A percentile compares a stretch with the other conserved stretches of the same genome.
phyloP scores from a whole-genome alignment of 2,329 filamentous ascomycete species.

The Thielaviopsis euricoi region DNA sequence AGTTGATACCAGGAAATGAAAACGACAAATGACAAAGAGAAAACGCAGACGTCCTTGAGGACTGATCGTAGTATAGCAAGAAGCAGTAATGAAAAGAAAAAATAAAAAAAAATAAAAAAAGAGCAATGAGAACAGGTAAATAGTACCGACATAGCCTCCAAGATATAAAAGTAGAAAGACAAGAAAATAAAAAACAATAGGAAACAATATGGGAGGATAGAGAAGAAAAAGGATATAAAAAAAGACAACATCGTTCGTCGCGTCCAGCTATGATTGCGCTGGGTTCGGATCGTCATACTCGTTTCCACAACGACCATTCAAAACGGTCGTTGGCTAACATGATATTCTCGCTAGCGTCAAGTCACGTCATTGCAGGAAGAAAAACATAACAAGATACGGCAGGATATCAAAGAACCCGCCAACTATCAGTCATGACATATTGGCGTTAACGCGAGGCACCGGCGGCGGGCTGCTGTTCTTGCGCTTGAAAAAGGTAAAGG shows the following conservation, averaged over 20 bases:
- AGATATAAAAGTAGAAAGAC: not conserved
- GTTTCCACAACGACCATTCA: no score
- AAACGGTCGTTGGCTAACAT: no score
- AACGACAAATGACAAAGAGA: not conserved
- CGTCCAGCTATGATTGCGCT: no score
- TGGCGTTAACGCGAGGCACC: constrained; percentile 1
- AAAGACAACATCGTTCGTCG: not conserved
- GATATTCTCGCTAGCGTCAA: no score
- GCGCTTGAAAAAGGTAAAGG: constrained; percentile 38
- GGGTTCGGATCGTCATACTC: no score
- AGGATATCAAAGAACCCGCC: not conserved
- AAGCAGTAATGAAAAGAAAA: not conserved
- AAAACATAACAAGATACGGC: constrained; percentile 2
- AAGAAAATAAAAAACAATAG: not conserved
- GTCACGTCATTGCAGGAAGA: not conserved
- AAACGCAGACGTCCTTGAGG: not conserved
- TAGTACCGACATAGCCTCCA: no score
- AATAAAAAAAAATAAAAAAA: no score
- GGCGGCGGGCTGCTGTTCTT: constrained; percentile 23
- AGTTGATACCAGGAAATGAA: no score
- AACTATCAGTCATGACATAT: constrained; percentile 2
- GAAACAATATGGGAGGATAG: not conserved
- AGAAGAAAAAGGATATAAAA: not conserved
- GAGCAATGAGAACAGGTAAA: no score
- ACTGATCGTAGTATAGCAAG: not conserved